Conservation (phyloP, 345 rosid genomes). For the Boechera retrofracta region DNA sequence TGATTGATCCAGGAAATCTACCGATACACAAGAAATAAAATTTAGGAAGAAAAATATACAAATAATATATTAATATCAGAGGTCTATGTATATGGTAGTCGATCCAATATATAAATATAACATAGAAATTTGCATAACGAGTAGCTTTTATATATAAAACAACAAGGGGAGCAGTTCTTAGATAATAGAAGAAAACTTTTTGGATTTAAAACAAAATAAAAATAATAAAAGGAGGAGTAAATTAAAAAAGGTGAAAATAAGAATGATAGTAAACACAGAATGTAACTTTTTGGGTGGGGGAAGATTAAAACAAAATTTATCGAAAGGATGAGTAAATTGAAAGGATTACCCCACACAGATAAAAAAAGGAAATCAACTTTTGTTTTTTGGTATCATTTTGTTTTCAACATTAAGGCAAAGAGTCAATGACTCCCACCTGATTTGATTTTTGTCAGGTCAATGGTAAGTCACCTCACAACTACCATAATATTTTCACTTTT, state of each 20-base stretch:
- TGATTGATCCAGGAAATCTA: too few relatives aligned
- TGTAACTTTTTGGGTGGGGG: conserved; percentile 43
- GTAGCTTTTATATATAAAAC: too few relatives aligned
- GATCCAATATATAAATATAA: too few relatives aligned
- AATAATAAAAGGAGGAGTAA: conserved; percentile 32
- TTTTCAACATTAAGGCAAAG: conserved; percentile 48
- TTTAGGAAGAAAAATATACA: too few relatives aligned
- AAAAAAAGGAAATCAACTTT: conserved; percentile 42
- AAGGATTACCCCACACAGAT: conserved; percentile 36
- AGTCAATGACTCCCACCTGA: conserved; percentile 46
- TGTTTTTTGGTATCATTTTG: conserved; percentile 46
- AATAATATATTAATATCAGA: too few relatives aligned
- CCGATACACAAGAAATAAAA: too few relatives aligned
- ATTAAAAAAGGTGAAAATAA: conserved; percentile 34
- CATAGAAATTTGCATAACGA: too few relatives aligned
- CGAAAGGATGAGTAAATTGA: conserved; percentile 44
- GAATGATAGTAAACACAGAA: conserved; percentile 34
- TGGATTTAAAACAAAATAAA: background rate
- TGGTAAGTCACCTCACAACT: conserved; percentile 45
- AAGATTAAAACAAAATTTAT: conserved; percentile 45
- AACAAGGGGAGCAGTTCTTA: too few relatives aligned
- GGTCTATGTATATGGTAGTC: too few relatives aligned
- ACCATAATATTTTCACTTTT: conserved; percentile 36
- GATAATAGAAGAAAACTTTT: too few relatives aligned
- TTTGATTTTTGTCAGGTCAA: conserved; percentile 44